phyloP scores from a whole-genome alignment of 331 rosid species.

The Acacia concinna region DNA sequence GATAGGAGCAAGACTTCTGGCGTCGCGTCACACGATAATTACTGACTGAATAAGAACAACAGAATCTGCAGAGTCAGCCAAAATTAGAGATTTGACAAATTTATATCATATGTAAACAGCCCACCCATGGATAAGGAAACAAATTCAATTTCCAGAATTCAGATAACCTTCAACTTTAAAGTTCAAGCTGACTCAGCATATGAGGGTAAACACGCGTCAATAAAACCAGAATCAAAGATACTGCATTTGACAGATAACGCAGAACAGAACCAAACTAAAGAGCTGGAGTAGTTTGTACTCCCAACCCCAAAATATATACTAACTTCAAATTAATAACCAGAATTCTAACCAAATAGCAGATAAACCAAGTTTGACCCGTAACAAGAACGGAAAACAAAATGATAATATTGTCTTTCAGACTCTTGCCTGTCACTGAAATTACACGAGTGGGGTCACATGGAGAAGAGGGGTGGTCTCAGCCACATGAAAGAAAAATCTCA shows the following conservation, averaged over 20 bases:
- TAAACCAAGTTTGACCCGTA: not conserved
- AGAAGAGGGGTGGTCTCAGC: not conserved
- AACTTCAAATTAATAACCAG: not conserved
- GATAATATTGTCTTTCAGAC: not conserved
- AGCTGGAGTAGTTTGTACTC: not conserved
- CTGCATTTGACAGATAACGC: conserved; percentile 24
- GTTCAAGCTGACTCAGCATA: not conserved
- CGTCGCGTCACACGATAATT: conserved; percentile 33
- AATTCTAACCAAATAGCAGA: not conserved
- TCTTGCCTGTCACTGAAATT: not conserved
- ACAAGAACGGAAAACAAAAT: not conserved
- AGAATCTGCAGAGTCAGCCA: conserved; percentile 37
- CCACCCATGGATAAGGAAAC: not conserved
- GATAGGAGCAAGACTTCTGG: conserved; percentile 27
- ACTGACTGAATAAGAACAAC: not conserved
- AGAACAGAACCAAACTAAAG: conserved; percentile 11
- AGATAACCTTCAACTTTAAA: not conserved
- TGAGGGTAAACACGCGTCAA: conserved; percentile 6
- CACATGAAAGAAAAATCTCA: not conserved
- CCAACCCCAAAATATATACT: not conserved
- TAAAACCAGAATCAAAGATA: conserved; percentile 16
- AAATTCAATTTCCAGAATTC: conserved; percentile 25
- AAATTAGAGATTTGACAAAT: conserved; percentile 12
- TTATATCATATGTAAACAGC: not conserved
- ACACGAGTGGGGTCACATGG: not conserved